Base-by-base conservation (phyloP, 73 alveolate genomes). In the Tetrahymena thermophila region DNA sequence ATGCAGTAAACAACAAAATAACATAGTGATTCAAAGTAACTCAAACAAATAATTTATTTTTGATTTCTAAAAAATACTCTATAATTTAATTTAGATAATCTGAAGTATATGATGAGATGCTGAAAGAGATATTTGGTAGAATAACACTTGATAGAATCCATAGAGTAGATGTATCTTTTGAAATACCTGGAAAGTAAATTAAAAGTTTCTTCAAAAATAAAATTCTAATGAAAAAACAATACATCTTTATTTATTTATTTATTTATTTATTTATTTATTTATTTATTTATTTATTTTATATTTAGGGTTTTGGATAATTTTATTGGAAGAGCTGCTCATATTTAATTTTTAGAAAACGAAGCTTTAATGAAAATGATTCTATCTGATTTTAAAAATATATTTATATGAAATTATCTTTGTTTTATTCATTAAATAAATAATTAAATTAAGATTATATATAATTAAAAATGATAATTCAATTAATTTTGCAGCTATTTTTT, bases 281-380 rank as follows among this genome's bases (percentile, higher is more conserved):
- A 40, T 40, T 40, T 40, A 40, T 40, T 37, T 40, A 40, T 40
- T 40, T 40, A 40, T 40, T 40, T n/a, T n/a, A n/a, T 4, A 40
- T 40, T 40, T 13, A 94, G 96, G 93, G 58, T 84, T 97, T 71
- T 99, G 84, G 99, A 99, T 97, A 96, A 99, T 71, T 98, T 99
- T 97, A 99, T 99, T 37, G 99, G 99, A 35, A 98, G 99, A 94
- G 99, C 99, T 34, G 99, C 99, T 35, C 99, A 99, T 96, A 99
- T 99, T 57, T 99, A 99, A 97, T 99, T 99, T 96, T 95, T 99
- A 89, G 99, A 99, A 97, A 98, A 98, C 97, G 97, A 97, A 95
- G 98, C 99, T 34, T 95, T 99, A 93, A 99, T 99, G 99, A 98
- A 98, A 93, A 98, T 98, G 99, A 50, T 98, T 38, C 94, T 98